These are phyloP conservation scores for Amoebophrya sp. DNA, from an alignment of 169 alveolate genomes.

Conservation along the genomic window DNA sequence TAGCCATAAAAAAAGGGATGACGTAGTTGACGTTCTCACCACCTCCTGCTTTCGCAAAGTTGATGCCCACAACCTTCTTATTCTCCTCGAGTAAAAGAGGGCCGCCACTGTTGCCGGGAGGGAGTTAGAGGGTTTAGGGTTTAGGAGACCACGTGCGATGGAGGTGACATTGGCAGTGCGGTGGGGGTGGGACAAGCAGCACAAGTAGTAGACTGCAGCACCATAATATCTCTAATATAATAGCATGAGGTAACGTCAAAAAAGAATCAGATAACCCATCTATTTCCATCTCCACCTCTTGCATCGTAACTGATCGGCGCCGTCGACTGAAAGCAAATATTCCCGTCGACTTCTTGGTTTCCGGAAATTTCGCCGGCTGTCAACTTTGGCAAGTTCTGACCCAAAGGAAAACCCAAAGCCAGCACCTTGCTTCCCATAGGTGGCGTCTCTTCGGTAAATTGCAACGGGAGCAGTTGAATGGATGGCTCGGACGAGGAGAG, in stretches of 20 bases:
- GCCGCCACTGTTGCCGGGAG: conserved; percentile 18
- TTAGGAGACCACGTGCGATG: too few relatives aligned
- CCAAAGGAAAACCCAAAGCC: background rate
- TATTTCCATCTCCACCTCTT: too few relatives aligned
- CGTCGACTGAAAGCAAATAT: background rate
- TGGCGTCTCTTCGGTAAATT: background rate
- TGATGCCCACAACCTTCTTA: background rate
- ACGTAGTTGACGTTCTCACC: conserved; percentile 12
- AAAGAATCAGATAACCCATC: too few relatives aligned
- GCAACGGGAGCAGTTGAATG: background rate
- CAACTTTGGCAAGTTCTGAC: background rate
- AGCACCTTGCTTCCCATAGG: background rate
- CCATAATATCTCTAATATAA: too few relatives aligned
- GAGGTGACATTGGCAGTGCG: too few relatives aligned
- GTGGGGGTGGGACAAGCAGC: too few relatives aligned
- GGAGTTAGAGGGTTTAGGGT: too few relatives aligned
- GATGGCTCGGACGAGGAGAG: too few relatives aligned
- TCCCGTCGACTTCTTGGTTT: conserved; percentile 6
- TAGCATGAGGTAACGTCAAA: too few relatives aligned
- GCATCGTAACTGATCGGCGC: too few relatives aligned
- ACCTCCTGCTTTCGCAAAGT: background rate
- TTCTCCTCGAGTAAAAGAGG: background rate
- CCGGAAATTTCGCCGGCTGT: background rate
- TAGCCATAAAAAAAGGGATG: too few relatives aligned
- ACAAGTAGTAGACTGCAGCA: too few relatives aligned